Evolutionary conservation across 140 eudicot genomes (phyloP).

Genomic region (Cichorium intybus): DNA sequence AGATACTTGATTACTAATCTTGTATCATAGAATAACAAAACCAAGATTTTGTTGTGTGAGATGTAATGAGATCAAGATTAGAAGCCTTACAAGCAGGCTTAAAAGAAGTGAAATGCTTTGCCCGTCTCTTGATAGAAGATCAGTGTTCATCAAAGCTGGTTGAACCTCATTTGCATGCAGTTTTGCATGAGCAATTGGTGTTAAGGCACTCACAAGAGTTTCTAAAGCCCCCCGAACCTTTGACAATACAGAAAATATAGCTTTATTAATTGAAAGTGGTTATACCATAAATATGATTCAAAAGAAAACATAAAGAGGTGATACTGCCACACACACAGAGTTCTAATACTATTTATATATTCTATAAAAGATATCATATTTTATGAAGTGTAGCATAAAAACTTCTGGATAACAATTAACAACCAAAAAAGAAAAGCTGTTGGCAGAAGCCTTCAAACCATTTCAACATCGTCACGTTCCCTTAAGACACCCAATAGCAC

Average conservation of each 20-base stretch:
- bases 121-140: conserved; percentile 86
- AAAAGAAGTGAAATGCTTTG: conserved; percentile 84
- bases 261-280: conserved; percentile 10
- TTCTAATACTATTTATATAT: no score
- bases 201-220: conserved; percentile 86
- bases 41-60: not conserved
- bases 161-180: conserved; percentile 66
- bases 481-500: conserved; percentile 71
- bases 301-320: not conserved
- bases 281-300: conserved; percentile 1
- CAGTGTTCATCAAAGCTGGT: conserved; percentile 85
- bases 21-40: conserved; percentile 1
- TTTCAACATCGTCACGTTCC: conserved; percentile 96
- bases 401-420: conserved; percentile 16
- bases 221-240: conserved; percentile 97
- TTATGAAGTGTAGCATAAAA: conserved; percentile 2
- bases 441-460: conserved; percentile 53
- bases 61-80: conserved; percentile 4
- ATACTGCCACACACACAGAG: not conserved
- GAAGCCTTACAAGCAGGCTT: conserved; percentile 71
- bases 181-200: conserved; percentile 79
- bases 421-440: conserved; percentile 8
- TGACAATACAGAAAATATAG: conserved; percentile 20
- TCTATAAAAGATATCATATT: not conserved
- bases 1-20: conserved; percentile 18